A percentile compares a stretch with the other conserved stretches of the same genome.
Conservation (phyloP, 1,139 yeast species). For the Barnettozyma hawaiiensis region DNA sequence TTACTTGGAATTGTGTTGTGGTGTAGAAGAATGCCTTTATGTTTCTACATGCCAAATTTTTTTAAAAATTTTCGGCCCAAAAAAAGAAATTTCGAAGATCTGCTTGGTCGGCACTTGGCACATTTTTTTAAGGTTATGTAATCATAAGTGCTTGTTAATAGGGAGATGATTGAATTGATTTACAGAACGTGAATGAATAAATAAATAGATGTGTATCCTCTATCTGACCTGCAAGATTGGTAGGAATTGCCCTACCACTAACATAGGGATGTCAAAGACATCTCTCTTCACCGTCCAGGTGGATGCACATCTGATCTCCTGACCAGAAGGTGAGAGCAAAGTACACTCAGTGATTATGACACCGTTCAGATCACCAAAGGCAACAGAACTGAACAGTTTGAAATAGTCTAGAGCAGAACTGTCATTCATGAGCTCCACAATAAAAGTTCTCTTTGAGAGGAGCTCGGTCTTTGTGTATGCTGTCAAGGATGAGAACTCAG, state of each 20-base stretch:
- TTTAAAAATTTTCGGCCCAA: slow-evolving; percentile 1
- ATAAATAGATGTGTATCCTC: neutral
- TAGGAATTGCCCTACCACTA: slow-evolving; percentile 84
- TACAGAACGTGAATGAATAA: neutral
- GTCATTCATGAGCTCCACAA: slow-evolving; percentile 83
- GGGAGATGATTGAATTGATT: neutral
- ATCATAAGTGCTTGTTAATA: no score
- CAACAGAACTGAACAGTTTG: slow-evolving; percentile 65
- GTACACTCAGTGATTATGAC: slow-evolving; percentile 78
- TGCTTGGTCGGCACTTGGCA: neutral
- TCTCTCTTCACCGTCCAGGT: slow-evolving; percentile 89
- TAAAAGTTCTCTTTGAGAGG: slow-evolving; percentile 43
- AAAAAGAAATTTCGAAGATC: neutral
- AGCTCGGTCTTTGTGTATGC: slow-evolving; percentile 36
- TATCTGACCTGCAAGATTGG: slow-evolving; percentile 45
- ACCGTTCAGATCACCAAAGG: slow-evolving; percentile 80
- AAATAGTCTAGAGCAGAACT: slow-evolving; percentile 79
- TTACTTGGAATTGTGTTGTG: neutral
- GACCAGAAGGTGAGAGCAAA: slow-evolving; percentile 40
- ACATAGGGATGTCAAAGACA: slow-evolving; percentile 88
- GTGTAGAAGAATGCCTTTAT: slow-evolving; percentile 1
- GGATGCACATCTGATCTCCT: slow-evolving; percentile 52
- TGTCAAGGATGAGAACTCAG: slow-evolving; percentile 60
- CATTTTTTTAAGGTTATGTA: neutral
- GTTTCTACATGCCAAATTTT: neutral